A percentile compares a stretch with the other conserved stretches of the same genome.
phyloP scores from a whole-genome alignment of 768 basidiomycete genomes.

The Tremella mesenterica region DNA sequence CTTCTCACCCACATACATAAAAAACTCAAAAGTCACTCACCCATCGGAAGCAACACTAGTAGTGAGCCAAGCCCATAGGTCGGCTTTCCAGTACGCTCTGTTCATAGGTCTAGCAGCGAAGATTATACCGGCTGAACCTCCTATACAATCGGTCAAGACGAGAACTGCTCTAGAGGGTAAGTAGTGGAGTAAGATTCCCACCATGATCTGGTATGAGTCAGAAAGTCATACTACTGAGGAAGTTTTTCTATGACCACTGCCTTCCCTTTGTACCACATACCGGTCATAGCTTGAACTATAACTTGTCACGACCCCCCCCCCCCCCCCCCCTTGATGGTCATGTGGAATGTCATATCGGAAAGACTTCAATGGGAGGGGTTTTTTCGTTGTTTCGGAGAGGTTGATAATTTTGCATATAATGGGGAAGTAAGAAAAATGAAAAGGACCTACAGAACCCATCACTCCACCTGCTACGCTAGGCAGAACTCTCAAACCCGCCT shows the following conservation, averaged over 20 bases:
- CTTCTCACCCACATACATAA: too few species aligned
- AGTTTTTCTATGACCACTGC: too few species aligned
- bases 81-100: conserved; percentile 5
- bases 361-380: too few species aligned
- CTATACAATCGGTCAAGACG: not conserved
- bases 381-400: too few species aligned
- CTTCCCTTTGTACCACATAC: too few species aligned
- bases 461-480: conserved; percentile 1
- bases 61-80: conserved; percentile 6
- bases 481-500: conserved; percentile 3
- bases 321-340: too few species aligned
- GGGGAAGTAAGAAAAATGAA: too few species aligned
- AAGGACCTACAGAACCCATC: conserved; percentile 1
- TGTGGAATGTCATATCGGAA: too few species aligned
- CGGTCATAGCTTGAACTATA: too few species aligned
- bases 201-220: conserved; percentile 3
- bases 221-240: too few species aligned
- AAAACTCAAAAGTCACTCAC: too few species aligned
- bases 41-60: conserved; percentile 6
- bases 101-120: conserved; percentile 1
- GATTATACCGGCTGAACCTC: conserved; percentile 7
- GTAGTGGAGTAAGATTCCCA: not conserved
- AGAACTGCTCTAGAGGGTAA: conserved; percentile 4
- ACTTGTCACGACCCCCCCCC: too few species aligned
- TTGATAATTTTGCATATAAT: not conserved